phyloP scores from a whole-genome alignment of 352 stramenopile species.

The Blastocystis sp. region DNA sequence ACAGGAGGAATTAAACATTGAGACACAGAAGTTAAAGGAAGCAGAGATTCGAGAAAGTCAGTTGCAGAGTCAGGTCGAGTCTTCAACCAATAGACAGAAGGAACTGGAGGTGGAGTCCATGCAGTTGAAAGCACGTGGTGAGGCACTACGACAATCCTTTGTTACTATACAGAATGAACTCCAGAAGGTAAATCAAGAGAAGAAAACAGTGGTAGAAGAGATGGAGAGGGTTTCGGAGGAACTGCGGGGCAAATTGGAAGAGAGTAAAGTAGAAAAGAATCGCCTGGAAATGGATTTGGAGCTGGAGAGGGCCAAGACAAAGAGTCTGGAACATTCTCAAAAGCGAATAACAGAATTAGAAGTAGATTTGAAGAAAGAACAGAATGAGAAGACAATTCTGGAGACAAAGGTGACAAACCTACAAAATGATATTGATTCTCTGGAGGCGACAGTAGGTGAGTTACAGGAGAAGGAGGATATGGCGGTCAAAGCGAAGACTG shows the following conservation, averaged over 20 bases:
- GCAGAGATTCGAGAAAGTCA: neutral
- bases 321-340: neutral
- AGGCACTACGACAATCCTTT: neutral
- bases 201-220: neutral
- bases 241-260: neutral
- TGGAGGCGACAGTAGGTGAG: neutral
- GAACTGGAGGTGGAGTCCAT: neutral
- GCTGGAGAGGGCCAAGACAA: neutral
- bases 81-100: neutral
- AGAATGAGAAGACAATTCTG: too few relatives aligned
- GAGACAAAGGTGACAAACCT: neutral
- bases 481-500: neutral
- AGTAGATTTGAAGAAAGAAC: neutral
- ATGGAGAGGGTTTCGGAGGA: neutral
- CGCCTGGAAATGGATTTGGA: neutral
- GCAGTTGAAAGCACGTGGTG: neutral
- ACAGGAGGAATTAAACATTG: neutral
- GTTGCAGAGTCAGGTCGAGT: neutral
- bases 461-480: neutral
- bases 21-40: neutral
- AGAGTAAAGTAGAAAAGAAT: neutral
- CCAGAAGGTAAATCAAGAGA: neutral
- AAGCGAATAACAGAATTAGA: neutral
- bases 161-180: neutral
- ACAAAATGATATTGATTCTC: neutral